These are phyloP conservation scores for Talaromyces sp. DNA, from an alignment of 2,329 filamentous ascomycete genomes.

Conservation along the genomic window DNA sequence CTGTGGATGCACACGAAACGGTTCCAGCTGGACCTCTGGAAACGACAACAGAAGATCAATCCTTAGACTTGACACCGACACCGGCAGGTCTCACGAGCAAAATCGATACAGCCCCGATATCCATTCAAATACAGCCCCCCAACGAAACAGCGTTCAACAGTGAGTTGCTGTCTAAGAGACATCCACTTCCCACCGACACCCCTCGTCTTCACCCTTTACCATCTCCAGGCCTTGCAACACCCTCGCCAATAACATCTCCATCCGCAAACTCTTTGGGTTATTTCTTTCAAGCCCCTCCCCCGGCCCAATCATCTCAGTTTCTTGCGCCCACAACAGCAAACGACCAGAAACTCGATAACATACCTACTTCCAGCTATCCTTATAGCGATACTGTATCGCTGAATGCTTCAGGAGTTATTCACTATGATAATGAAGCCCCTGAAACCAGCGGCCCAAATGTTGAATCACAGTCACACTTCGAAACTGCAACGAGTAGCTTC, in stretches of 20 bases:
- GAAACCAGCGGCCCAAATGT: background rate
- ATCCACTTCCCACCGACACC: conserved; percentile 26
- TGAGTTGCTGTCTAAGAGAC: background rate
- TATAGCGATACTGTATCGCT: background rate
- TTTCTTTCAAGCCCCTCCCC: background rate
- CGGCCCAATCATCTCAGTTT: background rate
- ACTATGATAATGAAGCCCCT: background rate
- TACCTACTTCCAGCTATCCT: background rate
- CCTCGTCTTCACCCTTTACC: conserved; percentile 34
- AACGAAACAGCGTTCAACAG: background rate
- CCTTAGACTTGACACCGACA: background rate
- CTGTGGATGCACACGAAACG: background rate
- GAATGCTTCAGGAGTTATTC: background rate
- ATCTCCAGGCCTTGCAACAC: conserved; percentile 35
- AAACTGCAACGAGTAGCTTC: background rate
- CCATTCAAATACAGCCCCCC: background rate
- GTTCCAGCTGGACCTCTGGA: background rate
- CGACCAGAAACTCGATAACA: background rate
- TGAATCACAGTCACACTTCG: background rate
- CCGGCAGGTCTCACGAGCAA: background rate
- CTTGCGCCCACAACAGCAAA: background rate
- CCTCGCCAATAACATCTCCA: conserved; percentile 32
- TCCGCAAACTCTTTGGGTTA: conserved; percentile 15
- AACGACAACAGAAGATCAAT: background rate
- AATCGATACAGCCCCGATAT: background rate